Evolutionary conservation across 768 basidiomycete species (phyloP).

Genomic region (Glaciozyma antarctica): DNA sequence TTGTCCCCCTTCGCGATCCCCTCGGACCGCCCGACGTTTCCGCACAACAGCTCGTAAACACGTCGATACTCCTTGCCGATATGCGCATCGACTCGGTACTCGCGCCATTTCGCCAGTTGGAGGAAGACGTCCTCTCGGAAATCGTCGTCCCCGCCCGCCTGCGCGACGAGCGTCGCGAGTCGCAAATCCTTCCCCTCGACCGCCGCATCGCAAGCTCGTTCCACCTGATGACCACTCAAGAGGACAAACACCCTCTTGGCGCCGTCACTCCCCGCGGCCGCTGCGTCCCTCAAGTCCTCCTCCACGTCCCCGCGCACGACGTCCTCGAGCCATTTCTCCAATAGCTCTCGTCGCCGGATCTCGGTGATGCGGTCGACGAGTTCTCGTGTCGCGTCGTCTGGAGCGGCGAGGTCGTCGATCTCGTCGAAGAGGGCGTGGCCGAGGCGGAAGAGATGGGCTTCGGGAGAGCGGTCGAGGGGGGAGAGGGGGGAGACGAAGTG

Average conservation of each 20-base stretch:
- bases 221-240: slow-evolving; percentile 80
- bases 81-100: slow-evolving; percentile 61
- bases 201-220: slow-evolving; percentile 65
- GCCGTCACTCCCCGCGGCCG: slow-evolving; percentile 11
- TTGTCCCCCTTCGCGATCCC: slow-evolving; percentile 46
- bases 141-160: slow-evolving; percentile 63
- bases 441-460: slow-evolving; percentile 76
- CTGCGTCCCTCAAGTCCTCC: slow-evolving; percentile 42
- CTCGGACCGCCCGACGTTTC: slow-evolving; percentile 55
- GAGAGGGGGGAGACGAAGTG: slow-evolving; percentile 64
- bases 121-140: slow-evolving; percentile 62
- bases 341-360: slow-evolving; percentile 63
- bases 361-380: slow-evolving; percentile 40
- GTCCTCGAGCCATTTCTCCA: slow-evolving; percentile 56
- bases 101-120: slow-evolving; percentile 75
- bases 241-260: slow-evolving; percentile 53
- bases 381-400: not conserved
- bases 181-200: slow-evolving; percentile 67
- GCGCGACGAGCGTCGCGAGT: slow-evolving; percentile 78
- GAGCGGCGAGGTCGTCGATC: slow-evolving; percentile 53
- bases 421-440: slow-evolving; percentile 81
- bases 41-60: slow-evolving; percentile 74
- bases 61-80: slow-evolving; percentile 60
- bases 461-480: slow-evolving; percentile 58
- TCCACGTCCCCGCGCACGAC: not conserved